A percentile compares a stretch with the other conserved stretches of the same genome.
phyloP scores from a whole-genome alignment of 2,329 filamentous ascomycete genomes.

The Pseudogymnoascus sp. region DNA sequence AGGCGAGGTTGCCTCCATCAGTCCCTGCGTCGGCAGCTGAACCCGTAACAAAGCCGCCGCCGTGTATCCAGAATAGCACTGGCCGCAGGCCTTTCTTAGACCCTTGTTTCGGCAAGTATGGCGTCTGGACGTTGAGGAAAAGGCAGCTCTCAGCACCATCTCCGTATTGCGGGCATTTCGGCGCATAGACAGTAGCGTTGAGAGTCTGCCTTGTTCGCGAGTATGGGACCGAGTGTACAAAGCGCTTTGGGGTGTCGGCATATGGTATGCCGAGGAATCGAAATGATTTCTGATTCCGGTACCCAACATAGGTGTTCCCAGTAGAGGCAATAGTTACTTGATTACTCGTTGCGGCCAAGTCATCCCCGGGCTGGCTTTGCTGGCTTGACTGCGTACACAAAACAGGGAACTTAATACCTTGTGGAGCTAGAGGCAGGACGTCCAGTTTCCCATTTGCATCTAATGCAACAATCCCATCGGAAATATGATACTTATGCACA shows the following conservation, averaged over 20 bases:
- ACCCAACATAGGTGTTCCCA: constrained; percentile 41
- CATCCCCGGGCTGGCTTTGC: constrained; percentile 27
- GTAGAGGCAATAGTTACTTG: constrained; percentile 33
- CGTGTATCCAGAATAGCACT: constrained; percentile 27
- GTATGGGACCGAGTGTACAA: constrained; percentile 36
- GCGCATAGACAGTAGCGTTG: constrained; percentile 36
- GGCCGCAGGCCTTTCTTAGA: constrained; percentile 27
- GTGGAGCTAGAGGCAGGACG: constrained; percentile 26
- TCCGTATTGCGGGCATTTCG: constrained; percentile 28
- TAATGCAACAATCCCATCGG: constrained; percentile 32
- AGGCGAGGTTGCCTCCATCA: constrained; percentile 25
- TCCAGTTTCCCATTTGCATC: constrained; percentile 28
- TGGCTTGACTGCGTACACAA: constrained; percentile 42
- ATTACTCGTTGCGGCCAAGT: constrained; percentile 30
- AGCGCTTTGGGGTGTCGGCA: constrained; percentile 21
- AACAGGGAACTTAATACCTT: constrained; percentile 34
- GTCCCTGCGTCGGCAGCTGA: constrained; percentile 20
- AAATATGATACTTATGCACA: constrained; percentile 35
- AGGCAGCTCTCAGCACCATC: constrained; percentile 27
- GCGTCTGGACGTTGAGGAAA: constrained; percentile 33
- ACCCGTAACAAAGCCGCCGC: constrained; percentile 29
- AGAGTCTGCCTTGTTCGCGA: constrained; percentile 37
- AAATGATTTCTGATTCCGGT: constrained; percentile 44
- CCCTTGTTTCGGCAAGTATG: constrained; percentile 22
- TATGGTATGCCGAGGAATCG: constrained; percentile 29